Percentiles rank a stretch among this genome's conserved stretches.
phyloP scores from a whole-genome alignment of 2,329 filamentous ascomycete genomes.

The Microdochium nivale region DNA sequence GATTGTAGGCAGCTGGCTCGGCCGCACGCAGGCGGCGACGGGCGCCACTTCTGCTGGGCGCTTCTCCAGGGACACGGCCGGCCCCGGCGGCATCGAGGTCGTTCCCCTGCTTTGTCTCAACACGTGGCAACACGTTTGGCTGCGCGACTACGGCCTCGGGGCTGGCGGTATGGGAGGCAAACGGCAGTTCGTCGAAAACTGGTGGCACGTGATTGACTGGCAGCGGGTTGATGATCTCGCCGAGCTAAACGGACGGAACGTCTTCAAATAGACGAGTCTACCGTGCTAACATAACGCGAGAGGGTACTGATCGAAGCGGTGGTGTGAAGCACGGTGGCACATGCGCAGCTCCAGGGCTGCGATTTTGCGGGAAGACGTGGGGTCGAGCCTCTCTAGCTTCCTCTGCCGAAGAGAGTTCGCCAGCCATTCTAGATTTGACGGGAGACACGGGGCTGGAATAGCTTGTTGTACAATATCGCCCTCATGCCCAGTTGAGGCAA shows the following conservation, averaged over 20 bases:
- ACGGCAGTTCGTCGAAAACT: conserved; percentile 62
- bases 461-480: too few relatives aligned
- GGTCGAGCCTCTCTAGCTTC: too few relatives aligned
- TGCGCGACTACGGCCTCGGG: conserved; percentile 66
- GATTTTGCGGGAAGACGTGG: too few relatives aligned
- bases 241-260: conserved; percentile 1
- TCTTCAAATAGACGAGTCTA: conserved; percentile 9
- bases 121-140: conserved; percentile 92
- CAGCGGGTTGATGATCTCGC: conserved; percentile 49
- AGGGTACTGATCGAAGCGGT: too few relatives aligned
- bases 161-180: conserved; percentile 60
- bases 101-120: conserved; percentile 82
- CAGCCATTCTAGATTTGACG: too few relatives aligned
- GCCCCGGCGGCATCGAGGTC: conserved; percentile 60
- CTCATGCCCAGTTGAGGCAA: too few relatives aligned
- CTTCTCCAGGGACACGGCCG: conserved; percentile 22
- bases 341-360: too few relatives aligned
- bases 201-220: conserved; percentile 92
- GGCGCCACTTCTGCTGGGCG: conserved; percentile 13
- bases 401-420: too few relatives aligned
- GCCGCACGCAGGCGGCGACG: conserved; percentile 21
- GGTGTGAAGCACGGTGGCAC: too few relatives aligned
- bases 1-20: conserved; percentile 27
- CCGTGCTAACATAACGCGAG: neutral
- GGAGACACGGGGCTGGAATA: too few relatives aligned